Evolutionary conservation across 371 early-diverging fungal species (phyloP).

Genomic region (Mortierella sp.): DNA sequence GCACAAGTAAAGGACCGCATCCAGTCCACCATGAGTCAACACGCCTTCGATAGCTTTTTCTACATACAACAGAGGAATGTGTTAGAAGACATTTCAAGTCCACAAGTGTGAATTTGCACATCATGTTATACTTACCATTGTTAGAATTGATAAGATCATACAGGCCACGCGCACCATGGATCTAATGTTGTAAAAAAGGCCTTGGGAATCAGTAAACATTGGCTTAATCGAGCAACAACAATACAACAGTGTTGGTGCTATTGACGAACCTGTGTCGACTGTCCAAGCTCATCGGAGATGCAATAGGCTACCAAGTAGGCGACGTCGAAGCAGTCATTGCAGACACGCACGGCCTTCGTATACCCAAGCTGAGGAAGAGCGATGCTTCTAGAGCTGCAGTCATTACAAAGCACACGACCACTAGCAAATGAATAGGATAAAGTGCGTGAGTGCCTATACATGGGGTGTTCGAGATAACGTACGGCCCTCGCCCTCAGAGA

Average conservation of each 20-base stretch:
- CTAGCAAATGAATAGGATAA: constrained; percentile 39
- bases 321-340: constrained; percentile 71
- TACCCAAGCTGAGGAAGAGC: constrained; percentile 73
- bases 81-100: neutral
- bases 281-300: constrained; percentile 69
- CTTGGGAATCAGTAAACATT: neutral
- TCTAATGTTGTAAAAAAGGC: constrained; percentile 51
- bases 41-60: constrained; percentile 64
- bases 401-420: constrained; percentile 73
- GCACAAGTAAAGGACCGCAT: constrained; percentile 70
- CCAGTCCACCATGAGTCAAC: constrained; percentile 68
- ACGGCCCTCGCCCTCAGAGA: too few species aligned
- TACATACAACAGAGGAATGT: constrained; percentile 16
- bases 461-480: too few species aligned
- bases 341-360: constrained; percentile 68
- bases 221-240: neutral
- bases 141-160: constrained; percentile 67
- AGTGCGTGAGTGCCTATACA: neutral
- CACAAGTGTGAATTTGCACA: too few species aligned
- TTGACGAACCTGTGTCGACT: constrained; percentile 64
- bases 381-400: constrained; percentile 65
- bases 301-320: constrained; percentile 72
- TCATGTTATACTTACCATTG: constrained; percentile 53
- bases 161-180: constrained; percentile 72
- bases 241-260: neutral